phyloP scores from a whole-genome alignment of 306 rosid species.

The cucumber (Cucumis sativus) region Cucumber_9930_V3 NC_026655.2:3984001-3984500 shows the following conservation, averaged over 20 bases:
- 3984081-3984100: no score
- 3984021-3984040: no score
- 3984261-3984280: background rate
- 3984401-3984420: no score
- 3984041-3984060: no score
- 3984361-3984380: background rate
- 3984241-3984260: no score
- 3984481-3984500: no score
- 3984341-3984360: background rate
- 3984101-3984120: background rate
- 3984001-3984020: no score
- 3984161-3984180: background rate
- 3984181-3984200: background rate
- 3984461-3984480: no score
- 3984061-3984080: no score
- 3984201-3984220: background rate
- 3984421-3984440: no score
- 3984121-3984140: background rate
- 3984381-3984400: background rate
- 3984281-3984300: background rate
- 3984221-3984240: background rate
- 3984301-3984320: background rate
- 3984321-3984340: background rate
- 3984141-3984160: background rate
- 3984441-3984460: no score